Conservation (phyloP, 495 filamentous ascomycete genomes). For the Annulohypoxylon moriforme region DNA sequence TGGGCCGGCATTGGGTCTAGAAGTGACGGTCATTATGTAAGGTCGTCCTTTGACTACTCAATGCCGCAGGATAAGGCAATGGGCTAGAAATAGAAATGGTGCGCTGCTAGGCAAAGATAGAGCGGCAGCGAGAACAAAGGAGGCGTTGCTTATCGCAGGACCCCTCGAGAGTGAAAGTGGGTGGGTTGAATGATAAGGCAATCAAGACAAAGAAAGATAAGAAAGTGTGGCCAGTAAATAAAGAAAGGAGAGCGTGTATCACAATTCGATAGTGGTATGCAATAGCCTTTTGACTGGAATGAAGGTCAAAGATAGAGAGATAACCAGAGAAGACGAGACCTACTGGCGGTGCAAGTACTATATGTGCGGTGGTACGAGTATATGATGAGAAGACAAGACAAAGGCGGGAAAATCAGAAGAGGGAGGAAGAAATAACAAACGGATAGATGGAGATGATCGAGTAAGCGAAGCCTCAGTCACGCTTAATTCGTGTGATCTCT, state of each 20-base stretch:
- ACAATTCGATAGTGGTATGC: constrained; percentile 16
- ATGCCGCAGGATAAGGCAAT: constrained; percentile 27
- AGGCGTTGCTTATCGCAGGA: constrained; percentile 30
- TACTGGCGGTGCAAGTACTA: constrained; percentile 24
- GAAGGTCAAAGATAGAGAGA: constrained; percentile 23
- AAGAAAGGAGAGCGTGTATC: constrained; percentile 4
- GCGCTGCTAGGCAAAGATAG: constrained; percentile 13
- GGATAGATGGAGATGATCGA: constrained; percentile 40
- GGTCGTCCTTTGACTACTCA: constrained; percentile 12
- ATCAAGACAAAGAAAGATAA: constrained; percentile 11
- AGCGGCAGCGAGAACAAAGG: constrained; percentile 25
- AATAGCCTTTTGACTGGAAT: constrained; percentile 1
- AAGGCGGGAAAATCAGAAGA: constrained; percentile 14
- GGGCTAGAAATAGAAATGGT: constrained; percentile 11
- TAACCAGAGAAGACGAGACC: constrained; percentile 22
- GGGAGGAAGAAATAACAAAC: constrained; percentile 17
- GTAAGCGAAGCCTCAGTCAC: constrained; percentile 34
- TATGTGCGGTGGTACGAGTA: constrained; percentile 28
- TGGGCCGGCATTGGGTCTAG: constrained; percentile 38
- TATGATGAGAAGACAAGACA: constrained; percentile 29
- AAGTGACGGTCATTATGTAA: constrained; percentile 44
- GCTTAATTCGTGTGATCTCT: constrained; percentile 11
- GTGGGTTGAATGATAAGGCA: constrained; percentile 32
- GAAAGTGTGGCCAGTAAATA: constrained; percentile 8
- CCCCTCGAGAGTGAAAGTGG: constrained; percentile 6